Percentiles rank a stretch among this genome's conserved stretches.
phyloP scores from a whole-genome alignment of 139 green algal genomes.

The Tetradesmus lagerheimii region DNA sequence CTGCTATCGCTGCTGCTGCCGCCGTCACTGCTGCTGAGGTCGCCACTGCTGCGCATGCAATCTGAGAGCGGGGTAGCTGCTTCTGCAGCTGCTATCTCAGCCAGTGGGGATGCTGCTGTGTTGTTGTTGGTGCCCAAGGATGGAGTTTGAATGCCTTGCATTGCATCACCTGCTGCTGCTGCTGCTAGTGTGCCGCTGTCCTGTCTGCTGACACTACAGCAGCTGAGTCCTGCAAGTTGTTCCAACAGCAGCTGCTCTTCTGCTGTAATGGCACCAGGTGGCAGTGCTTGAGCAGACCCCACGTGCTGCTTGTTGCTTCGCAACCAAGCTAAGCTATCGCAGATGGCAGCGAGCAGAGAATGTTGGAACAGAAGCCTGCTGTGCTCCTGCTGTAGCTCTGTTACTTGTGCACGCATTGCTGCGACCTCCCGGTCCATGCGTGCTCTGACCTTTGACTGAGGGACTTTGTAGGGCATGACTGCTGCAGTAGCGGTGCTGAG shows the following conservation, averaged over 20 bases:
- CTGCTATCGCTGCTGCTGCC: conserved; percentile 16
- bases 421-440: conserved; percentile 2
- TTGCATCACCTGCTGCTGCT: not conserved
- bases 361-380: conserved; percentile 3
- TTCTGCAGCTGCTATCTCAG: not conserved
- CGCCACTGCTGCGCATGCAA: not conserved
- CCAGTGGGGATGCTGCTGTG: not conserved
- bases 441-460: conserved; percentile 9
- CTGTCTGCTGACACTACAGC: not conserved
- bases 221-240: not conserved
- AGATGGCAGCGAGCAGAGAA: not conserved
- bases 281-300: not conserved
- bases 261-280: not conserved
- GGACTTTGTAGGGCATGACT: conserved; percentile 29
- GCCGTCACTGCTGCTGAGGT: not conserved
- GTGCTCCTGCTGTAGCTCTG: conserved; percentile 23
- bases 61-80: not conserved
- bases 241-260: not conserved
- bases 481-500: not conserved
- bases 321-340: not conserved
- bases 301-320: not conserved
- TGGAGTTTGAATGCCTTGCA: not conserved
- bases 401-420: not conserved
- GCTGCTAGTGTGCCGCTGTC: not conserved
- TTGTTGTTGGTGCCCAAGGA: too few species aligned